These are phyloP conservation scores for Tulasnella sp. DNA, from an alignment of 768 basidiomycete species.

Conservation along the genomic window DNA sequence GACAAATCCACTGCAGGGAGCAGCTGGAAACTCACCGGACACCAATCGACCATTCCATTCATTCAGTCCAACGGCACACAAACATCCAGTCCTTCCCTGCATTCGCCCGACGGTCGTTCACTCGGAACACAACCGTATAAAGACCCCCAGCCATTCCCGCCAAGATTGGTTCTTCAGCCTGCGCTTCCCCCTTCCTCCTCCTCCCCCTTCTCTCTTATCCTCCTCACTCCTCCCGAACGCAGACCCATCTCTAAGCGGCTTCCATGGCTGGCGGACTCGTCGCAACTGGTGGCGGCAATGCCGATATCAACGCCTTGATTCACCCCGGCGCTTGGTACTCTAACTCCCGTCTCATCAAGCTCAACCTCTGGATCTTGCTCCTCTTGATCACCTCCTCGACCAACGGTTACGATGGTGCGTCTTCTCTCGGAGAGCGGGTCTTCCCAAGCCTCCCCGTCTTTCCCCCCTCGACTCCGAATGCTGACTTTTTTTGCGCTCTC, in stretches of 20 bases:
- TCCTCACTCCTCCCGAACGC: constrained; percentile 12
- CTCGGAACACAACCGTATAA: constrained; percentile 2
- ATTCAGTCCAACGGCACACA: not conserved
- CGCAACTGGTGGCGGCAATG: constrained; percentile 37
- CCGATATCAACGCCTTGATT: constrained; percentile 40
- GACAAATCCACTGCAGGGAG: not conserved
- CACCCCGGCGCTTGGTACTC: constrained; percentile 32
- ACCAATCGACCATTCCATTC: not conserved
- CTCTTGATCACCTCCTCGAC: constrained; percentile 39
- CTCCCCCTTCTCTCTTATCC: not conserved
- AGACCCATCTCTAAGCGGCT: constrained; percentile 29
- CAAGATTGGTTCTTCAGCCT: constrained; percentile 11
- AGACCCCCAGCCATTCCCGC: constrained; percentile 5
- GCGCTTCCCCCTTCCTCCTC: constrained; percentile 5
- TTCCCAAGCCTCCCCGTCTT: not conserved
- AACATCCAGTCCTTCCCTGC: not conserved
- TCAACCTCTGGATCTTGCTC: constrained; percentile 36
- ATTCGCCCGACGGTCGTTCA: not conserved
- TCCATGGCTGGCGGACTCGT: constrained; percentile 30
- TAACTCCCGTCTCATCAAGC: constrained; percentile 32
- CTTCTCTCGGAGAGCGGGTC: not conserved
- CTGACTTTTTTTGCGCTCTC: not conserved
- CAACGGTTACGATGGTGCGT: constrained; percentile 39
- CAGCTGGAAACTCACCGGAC: not conserved
- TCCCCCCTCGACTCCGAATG: not conserved